phyloP scores from a whole-genome alignment of 495 filamentous ascomycete species.

The Penicillium egyptiacum region DNA sequence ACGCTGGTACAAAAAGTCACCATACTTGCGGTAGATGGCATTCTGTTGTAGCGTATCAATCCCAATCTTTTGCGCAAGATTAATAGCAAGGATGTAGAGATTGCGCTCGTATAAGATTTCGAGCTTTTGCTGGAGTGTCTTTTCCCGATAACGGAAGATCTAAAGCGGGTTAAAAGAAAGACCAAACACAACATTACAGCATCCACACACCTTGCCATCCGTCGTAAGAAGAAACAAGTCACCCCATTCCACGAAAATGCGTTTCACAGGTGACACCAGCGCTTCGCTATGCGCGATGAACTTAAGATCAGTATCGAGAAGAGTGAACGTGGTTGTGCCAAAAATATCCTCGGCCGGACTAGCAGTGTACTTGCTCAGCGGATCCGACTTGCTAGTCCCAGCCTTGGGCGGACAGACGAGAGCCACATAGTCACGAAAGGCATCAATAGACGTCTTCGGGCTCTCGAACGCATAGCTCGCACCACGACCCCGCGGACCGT shows the following conservation, averaged over 20 bases:
- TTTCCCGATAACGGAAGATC: slow-evolving; percentile 91
- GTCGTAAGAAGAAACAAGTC: slow-evolving; percentile 83
- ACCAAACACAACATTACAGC: background rate
- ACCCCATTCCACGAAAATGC: slow-evolving; percentile 84
- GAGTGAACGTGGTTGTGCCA: slow-evolving; percentile 78
- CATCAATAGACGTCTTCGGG: slow-evolving; percentile 75
- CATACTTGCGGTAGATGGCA: slow-evolving; percentile 88
- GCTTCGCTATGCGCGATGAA: slow-evolving; percentile 89
- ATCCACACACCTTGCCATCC: slow-evolving; percentile 74
- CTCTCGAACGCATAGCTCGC: slow-evolving; percentile 88
- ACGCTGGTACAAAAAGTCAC: slow-evolving; percentile 93
- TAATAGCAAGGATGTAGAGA: slow-evolving; percentile 87
- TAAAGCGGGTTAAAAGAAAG: slow-evolving; percentile 31
- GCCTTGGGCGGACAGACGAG: slow-evolving; percentile 83
- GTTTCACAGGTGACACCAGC: slow-evolving; percentile 72
- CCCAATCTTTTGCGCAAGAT: slow-evolving; percentile 85
- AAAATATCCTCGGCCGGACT: slow-evolving; percentile 70
- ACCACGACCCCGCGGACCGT: slow-evolving; percentile 80
- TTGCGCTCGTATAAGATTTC: slow-evolving; percentile 95
- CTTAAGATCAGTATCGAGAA: slow-evolving; percentile 86
- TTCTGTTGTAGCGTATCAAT: slow-evolving; percentile 78
- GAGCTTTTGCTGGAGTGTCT: slow-evolving; percentile 82
- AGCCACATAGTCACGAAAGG: slow-evolving; percentile 83
- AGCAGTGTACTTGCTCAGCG: slow-evolving; percentile 64
- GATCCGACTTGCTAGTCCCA: slow-evolving; percentile 49